phyloP scores from a whole-genome alignment of 768 basidiomycete genomes.

The Porphyrellus cyaneotinctus region DNA sequence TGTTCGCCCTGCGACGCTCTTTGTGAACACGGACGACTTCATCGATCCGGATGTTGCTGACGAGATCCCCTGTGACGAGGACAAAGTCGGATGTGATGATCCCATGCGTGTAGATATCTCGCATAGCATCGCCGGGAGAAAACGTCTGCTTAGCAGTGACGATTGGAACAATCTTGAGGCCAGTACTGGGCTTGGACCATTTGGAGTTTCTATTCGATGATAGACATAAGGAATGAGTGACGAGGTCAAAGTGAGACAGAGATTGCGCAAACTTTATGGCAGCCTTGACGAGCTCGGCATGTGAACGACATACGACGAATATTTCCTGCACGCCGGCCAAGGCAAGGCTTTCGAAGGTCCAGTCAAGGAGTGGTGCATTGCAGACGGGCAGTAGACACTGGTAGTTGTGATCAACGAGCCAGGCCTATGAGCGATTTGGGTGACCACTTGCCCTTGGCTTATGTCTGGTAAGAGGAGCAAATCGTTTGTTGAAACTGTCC shows the following conservation, averaged over 20 bases:
- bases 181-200: conserved; percentile 78
- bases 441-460: conserved; percentile 71
- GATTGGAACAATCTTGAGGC: conserved; percentile 80
- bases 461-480: conserved; percentile 82
- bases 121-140: conserved; percentile 88
- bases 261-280: conserved; percentile 66
- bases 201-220: conserved; percentile 58
- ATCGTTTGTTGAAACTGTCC: conserved; percentile 93
- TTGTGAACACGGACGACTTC: conserved; percentile 88
- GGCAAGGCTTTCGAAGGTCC: conserved; percentile 94
- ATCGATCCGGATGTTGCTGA: conserved; percentile 89
- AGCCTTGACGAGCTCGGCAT: conserved; percentile 79
- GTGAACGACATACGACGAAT: conserved; percentile 91
- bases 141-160: conserved; percentile 83
- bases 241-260: conserved; percentile 8
- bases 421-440: conserved; percentile 8
- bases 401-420: conserved; percentile 15
- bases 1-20: conserved; percentile 79
- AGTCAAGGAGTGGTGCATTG: conserved; percentile 89
- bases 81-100: conserved; percentile 90
- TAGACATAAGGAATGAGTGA: conserved; percentile 7
- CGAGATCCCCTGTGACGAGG: conserved; percentile 85
- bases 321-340: conserved; percentile 96
- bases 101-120: conserved; percentile 89
- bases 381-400: conserved; percentile 92